phyloP scores from a whole-genome alignment of 2,329 filamentous ascomycete species.

The Sporothrix curviconia region DNA sequence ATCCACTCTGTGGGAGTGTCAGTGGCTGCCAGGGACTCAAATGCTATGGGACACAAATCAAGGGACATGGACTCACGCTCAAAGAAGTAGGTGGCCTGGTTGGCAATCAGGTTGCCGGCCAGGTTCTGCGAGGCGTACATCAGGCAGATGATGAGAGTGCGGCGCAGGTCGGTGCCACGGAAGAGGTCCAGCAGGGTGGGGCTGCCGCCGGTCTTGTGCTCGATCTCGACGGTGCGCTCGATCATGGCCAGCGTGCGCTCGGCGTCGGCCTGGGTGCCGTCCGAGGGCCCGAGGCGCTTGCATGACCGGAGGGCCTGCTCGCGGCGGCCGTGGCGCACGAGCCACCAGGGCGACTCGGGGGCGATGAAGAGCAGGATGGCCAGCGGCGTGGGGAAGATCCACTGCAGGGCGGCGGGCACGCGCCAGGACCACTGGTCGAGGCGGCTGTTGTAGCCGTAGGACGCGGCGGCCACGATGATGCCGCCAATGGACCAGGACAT shows the following conservation, averaged over 20 bases:
- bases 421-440: conserved; percentile 32
- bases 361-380: conserved; percentile 44
- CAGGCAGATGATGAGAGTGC: conserved; percentile 49
- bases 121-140: conserved; percentile 55
- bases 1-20: no score
- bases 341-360: conserved; percentile 50
- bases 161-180: conserved; percentile 48
- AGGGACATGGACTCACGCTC: conserved; percentile 41
- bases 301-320: conserved; percentile 41
- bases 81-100: conserved; percentile 58
- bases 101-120: conserved; percentile 57
- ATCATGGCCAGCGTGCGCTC: conserved; percentile 59
- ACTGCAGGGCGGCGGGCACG: conserved; percentile 51
- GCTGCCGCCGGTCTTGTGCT: conserved; percentile 40
- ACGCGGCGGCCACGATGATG: conserved; percentile 54
- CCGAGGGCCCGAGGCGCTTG: conserved; percentile 42
- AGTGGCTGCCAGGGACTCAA: no score
- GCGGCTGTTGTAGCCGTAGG: conserved; percentile 52
- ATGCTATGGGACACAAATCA: no score
- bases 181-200: conserved; percentile 46
- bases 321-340: conserved; percentile 44
- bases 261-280: conserved; percentile 19
- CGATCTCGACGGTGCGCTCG: conserved; percentile 50
- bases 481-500: conserved; percentile 60
- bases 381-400: conserved; percentile 52